A percentile compares a stretch with the other conserved stretches of the same genome.
phyloP scores from a whole-genome alignment of 352 stramenopile genomes.

The Globisporangium abappressorium region DNA sequence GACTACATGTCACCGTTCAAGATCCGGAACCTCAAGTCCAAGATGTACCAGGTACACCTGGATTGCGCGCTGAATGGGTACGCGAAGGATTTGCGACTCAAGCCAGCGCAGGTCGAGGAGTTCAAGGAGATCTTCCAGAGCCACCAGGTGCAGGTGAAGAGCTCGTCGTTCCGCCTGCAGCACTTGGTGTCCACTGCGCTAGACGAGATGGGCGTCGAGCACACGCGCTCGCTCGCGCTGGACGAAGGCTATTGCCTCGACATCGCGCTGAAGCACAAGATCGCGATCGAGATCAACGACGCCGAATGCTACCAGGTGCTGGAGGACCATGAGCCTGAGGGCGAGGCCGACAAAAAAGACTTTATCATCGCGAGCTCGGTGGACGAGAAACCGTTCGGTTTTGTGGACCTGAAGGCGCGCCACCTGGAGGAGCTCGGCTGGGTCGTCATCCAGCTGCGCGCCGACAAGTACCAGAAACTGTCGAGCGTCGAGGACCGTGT shows the following conservation, averaged over 20 bases:
- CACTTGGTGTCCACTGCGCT: constrained; percentile 57
- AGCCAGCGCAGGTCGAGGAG: constrained; percentile 24
- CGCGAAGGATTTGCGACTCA: constrained; percentile 32
- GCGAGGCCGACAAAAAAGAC: neutral
- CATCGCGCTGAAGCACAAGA: constrained; percentile 47
- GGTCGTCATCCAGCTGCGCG: constrained; percentile 65
- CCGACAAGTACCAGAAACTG: constrained; percentile 52
- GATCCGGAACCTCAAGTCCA: constrained; percentile 34
- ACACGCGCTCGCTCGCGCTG: constrained; percentile 28
- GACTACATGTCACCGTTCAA: constrained; percentile 30
- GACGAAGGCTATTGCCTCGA: constrained; percentile 54
- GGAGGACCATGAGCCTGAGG: constrained; percentile 28
- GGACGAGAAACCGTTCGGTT: constrained; percentile 44
- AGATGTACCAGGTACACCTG: constrained; percentile 67
- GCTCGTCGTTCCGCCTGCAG: constrained; percentile 51
- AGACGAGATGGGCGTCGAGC: constrained; percentile 45
- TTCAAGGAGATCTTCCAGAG: constrained; percentile 45
- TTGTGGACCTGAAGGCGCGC: constrained; percentile 60
- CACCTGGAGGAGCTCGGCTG: constrained; percentile 63
- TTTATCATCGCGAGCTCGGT: constrained; percentile 7
- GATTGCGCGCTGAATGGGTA: constrained; percentile 44
- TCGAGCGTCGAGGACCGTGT: constrained; percentile 42
- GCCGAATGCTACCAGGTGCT: constrained; percentile 47
- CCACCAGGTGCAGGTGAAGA: constrained; percentile 50
- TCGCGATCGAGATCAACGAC: constrained; percentile 67